Base-by-base conservation (phyloP, 2,329 filamentous ascomycete genomes). In the Alternaria sp. region DNA sequence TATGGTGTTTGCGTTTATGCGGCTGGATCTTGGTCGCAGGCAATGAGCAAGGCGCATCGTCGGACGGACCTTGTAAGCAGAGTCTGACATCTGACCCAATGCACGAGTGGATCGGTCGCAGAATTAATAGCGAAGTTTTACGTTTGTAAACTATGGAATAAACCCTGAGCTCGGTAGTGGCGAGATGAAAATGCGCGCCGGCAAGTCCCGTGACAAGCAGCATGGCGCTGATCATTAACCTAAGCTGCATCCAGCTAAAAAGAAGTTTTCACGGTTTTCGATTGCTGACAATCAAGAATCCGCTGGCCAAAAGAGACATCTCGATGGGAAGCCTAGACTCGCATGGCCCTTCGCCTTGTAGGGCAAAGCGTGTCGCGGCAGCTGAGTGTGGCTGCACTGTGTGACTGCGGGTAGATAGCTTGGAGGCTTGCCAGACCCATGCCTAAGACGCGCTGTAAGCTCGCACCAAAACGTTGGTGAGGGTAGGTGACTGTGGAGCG, bases 241-340 rank as follows among this genome's bases (percentile, higher is more conserved):
- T 21, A 40, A 5, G 36, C 44, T 15, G 46, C 56, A 45, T 54
- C 36, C 21, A 44, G 26, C 49, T 43, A 40, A 53, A 58, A 52
- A 61, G 47, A 30, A 53, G 36, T 25, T 32, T 46, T 26, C 26
- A 40, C 23, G 25, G 36, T 25, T 32, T 40, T 26, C 26, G 15
- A 50, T 49, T 15, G 49, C 49, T 52, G 49, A 40, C 32, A 44
- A 28, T 21, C 32, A 54, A 19, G 15, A 44, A 17, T 44, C 28
- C 52, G 55, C 49, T 53, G 46, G 43, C 30, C 30, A 44, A 43
- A 21, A 53, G 36, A 50, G 32, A 45, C 46, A 51, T 45, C 17
- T 61, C 45, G 45, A 26, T 32, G 53, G 40, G 26, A 15, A 52
- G 49, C 47, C 56, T 59, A 59, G 60, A 62, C 45, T 53, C 44